Conservation (phyloP, 306 rosid genomes). For the Quercus dentata region DNA sequence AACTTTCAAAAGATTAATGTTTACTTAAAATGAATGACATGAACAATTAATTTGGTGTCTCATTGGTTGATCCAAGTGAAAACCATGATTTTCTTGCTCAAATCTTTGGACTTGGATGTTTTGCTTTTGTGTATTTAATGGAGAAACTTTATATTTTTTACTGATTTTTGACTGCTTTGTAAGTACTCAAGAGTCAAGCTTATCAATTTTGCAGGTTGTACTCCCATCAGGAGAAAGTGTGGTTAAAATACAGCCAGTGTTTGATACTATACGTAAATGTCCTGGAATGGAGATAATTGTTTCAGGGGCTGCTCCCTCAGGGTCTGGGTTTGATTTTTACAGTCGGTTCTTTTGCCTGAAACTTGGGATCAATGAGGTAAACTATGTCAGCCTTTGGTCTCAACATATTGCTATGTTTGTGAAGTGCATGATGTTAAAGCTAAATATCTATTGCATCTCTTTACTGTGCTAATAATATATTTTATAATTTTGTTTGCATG, state of each 20-base stretch:
- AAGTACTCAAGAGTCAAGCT: not conserved
- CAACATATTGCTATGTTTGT: not conserved
- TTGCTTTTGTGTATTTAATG: not conserved
- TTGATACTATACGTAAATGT: conserved; percentile 43
- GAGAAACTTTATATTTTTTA: not conserved
- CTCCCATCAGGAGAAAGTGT: conserved; percentile 47
- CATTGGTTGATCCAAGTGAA: not conserved
- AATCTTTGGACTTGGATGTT: not conserved
- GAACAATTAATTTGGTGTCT: not conserved
- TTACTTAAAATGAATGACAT: not conserved
- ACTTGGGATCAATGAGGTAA: conserved; percentile 64
- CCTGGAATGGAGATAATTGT: conserved; percentile 61
- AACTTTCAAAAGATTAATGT: not conserved
- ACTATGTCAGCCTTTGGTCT: not conserved
- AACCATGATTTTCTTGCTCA: not conserved
- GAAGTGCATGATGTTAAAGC: not conserved
- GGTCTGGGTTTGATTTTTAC: conserved; percentile 58
- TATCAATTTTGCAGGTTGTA: conserved; percentile 45
- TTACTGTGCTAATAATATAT: too few species aligned
- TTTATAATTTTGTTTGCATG: too few species aligned
- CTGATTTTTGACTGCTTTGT: conserved; percentile 1
- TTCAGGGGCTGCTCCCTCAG: conserved; percentile 52
- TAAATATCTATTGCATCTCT: too few species aligned
- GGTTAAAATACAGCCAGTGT: conserved; percentile 39
- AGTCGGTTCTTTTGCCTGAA: conserved; percentile 63